Percentiles rank a stretch among this genome's conserved stretches.
Conservation (phyloP, 2,329 filamentous ascomycete genomes). For the Neofusicoccum cordaticola region DNA sequence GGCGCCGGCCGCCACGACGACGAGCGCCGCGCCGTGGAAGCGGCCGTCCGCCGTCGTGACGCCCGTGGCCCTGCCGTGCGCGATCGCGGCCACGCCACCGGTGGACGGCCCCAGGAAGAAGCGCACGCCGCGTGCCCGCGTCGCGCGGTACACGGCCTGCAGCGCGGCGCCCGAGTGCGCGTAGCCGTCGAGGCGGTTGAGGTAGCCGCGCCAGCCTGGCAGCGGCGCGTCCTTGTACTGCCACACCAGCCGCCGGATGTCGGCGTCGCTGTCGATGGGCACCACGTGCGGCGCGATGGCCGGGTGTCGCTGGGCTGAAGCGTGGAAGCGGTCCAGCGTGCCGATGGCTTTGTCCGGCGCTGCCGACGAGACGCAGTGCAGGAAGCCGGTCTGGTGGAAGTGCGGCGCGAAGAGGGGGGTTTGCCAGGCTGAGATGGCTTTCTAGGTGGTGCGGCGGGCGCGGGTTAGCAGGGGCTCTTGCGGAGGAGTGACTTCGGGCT, state of each 20-base stretch:
- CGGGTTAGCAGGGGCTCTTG: background rate
- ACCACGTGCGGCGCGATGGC: conserved; percentile 42
- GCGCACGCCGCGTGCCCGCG: conserved; percentile 42
- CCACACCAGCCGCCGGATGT: conserved; percentile 46
- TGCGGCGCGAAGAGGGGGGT: conserved; percentile 54
- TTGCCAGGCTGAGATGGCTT: conserved; percentile 54
- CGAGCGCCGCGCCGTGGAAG: conserved; percentile 27
- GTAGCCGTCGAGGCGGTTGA: conserved; percentile 58
- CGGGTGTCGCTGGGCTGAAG: conserved; percentile 41
- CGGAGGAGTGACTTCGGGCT: too few relatives aligned
- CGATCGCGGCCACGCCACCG: conserved; percentile 38
- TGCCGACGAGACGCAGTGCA: conserved; percentile 50
- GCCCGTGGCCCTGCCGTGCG: conserved; percentile 27
- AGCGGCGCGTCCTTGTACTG: conserved; percentile 46
- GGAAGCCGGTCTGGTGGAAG: conserved; percentile 52
- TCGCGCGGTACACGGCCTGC: conserved; percentile 44
- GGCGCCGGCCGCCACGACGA: conserved; percentile 55
- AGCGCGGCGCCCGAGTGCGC: conserved; percentile 56
- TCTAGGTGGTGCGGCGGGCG: conserved; percentile 23
- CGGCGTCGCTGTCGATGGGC: conserved; percentile 29
- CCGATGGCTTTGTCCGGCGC: conserved; percentile 50
- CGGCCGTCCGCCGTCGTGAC: too few relatives aligned
- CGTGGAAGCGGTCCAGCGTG: conserved; percentile 45
- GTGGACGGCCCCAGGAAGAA: conserved; percentile 44
- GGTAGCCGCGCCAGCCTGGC: conserved; percentile 57